Conservation (phyloP, 352 stramenopile genomes). For the Phytophthora rubi region DNA sequence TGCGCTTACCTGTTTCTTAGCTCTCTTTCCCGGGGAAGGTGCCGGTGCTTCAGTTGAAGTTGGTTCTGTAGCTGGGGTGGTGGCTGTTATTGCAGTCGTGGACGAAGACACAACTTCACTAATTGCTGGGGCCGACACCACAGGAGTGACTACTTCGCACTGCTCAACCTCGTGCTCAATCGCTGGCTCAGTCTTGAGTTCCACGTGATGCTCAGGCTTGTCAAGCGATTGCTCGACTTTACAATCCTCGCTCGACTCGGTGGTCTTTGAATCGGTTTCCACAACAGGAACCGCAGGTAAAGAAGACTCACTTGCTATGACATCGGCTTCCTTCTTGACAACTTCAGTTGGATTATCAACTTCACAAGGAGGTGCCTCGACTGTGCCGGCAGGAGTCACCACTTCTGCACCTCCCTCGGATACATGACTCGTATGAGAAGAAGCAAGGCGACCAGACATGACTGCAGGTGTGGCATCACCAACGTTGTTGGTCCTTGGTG, state of each 20-base stretch:
- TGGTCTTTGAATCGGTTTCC: not conserved
- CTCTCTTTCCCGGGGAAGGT: conserved; percentile 20
- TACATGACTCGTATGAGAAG: conserved; percentile 3
- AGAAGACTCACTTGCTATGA: not conserved
- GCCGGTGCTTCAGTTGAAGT: not conserved
- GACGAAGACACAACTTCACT: not conserved
- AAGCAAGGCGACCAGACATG: not conserved
- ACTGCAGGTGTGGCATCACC: not conserved
- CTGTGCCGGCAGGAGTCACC: conserved; percentile 32
- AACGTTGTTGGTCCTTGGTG: not conserved
- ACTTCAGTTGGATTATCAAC: conserved; percentile 10
- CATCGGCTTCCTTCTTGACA: conserved; percentile 2
- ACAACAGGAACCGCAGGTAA: not conserved
- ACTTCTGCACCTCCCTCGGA: conserved; percentile 17
- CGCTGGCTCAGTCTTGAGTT: not conserved
- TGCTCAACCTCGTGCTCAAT: not conserved
- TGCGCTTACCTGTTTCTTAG: conserved; percentile 16
- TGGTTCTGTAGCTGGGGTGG: conserved; percentile 1
- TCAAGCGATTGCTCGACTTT: not conserved
- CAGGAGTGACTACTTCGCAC: not conserved
- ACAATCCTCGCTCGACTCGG: not conserved
- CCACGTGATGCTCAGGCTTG: not conserved
- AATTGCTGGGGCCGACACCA: not conserved
- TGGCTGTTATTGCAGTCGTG: not conserved
- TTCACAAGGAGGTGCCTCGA: conserved; percentile 12